Evolutionary conservation across 768 basidiomycete genomes (phyloP), one percentile per base, ranked within the genome.

Genomic region (Amanita pseudoporphyria): DNA sequence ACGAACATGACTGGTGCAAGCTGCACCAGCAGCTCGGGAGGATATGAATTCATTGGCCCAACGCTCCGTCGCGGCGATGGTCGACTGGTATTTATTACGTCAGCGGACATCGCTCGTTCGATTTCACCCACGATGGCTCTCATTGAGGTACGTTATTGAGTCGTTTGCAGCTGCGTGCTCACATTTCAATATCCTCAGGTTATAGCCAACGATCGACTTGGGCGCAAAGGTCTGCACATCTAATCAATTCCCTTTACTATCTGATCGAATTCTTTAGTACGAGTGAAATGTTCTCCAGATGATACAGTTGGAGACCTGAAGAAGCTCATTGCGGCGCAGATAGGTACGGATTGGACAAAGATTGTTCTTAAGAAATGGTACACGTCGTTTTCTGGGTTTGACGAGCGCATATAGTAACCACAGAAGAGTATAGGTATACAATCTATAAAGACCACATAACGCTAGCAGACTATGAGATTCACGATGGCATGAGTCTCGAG

Each of bases 291-390:
- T 71, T 85, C 83, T 65, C 79, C 90, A 4, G 84, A 95, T 12
- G 96, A 99, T 63, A 98, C 96, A 1, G 90, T 99, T 31, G 95
- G 95, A 36, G 95, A 97, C 63, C 74, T 99, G 54, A 98, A 98
- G 77, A 87, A 86, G 65, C 82, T 99, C 53, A 97, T 99, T 57
- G 95, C 86, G 1, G 95, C 93, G 0, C 96, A 99, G 66, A 96
- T 80, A 0, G 96, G 96, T 47, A 96, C 95, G 13, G 81, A 90
- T 60, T 59, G 69, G 3, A 68, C 65, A 30, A 98, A 95, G 78
- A 95, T 99, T 52, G 78, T 82, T 60, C 70, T 99, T 46, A 98
- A 96, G 84, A 97, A 97, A 77, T 97, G 94, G 96, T 90, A 56
- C 52, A 84, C 65, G 18, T 28, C 35, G 10, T 45, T 9, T 22